A percentile compares a stretch with the other conserved stretches of the same genome.
phyloP scores from a whole-genome alignment of 345 rosid species.

The Salix dunnii region DNA sequence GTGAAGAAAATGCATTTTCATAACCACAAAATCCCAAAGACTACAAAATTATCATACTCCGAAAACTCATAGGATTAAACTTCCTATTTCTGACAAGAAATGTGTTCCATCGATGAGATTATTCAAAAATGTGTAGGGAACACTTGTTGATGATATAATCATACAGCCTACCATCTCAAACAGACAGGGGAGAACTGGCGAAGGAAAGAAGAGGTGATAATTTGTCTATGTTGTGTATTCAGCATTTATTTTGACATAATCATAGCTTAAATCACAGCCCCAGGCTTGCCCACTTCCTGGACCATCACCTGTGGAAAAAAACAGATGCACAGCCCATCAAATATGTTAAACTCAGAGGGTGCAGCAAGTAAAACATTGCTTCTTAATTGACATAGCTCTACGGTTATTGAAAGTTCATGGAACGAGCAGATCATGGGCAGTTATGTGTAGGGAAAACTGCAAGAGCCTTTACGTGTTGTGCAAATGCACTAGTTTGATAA shows the following conservation, averaged over 20 bases:
- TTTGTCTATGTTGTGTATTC: slow-evolving; percentile 65
- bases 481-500: not conserved
- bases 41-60: not conserved
- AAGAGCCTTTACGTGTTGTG: not conserved
- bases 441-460: not conserved
- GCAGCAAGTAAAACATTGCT: not conserved
- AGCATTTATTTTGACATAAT: slow-evolving; percentile 82
- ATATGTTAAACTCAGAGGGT: not conserved
- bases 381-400: not conserved
- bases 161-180: too few relatives aligned
- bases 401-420: too few relatives aligned
- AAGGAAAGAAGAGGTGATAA: not conserved
- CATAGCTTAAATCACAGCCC: slow-evolving; percentile 89
- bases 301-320: slow-evolving; percentile 49
- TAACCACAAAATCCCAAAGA: not conserved
- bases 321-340: not conserved
- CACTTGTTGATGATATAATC: too few relatives aligned
- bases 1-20: not conserved
- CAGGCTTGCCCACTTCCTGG: slow-evolving; percentile 63
- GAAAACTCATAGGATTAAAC: not conserved
- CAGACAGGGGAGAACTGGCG: too few relatives aligned
- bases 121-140: too few relatives aligned
- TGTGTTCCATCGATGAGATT: too few relatives aligned
- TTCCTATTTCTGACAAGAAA: too few relatives aligned
- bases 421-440: too few relatives aligned